Evolutionary conservation across 305 asterid genomes (phyloP).

Genomic region (Ilex paraguariensis): DNA sequence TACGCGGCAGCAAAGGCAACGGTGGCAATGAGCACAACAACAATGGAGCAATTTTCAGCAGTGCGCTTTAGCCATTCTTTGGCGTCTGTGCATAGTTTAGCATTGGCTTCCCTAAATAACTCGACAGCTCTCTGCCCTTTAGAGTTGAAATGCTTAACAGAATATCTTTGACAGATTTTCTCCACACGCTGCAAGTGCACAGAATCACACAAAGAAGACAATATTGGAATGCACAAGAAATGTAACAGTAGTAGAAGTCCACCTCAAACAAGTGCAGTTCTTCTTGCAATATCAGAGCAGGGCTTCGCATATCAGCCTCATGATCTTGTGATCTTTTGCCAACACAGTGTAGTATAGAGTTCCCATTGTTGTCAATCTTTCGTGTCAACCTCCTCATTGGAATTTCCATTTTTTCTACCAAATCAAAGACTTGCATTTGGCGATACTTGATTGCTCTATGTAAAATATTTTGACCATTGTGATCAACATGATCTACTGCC

Average conservation of each 20-base stretch:
- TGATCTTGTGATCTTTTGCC: conserved; percentile 1
- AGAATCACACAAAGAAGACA: too few relatives aligned
- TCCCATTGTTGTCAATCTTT: conserved; percentile 10
- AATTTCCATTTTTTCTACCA: conserved; percentile 6
- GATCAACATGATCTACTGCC: conserved; percentile 16
- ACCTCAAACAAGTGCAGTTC: conserved; percentile 15
- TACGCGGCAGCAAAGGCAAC: conserved; percentile 3
- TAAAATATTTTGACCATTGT: conserved; percentile 7
- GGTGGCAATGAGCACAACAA: conserved; percentile 6
- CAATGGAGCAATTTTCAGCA: neutral
- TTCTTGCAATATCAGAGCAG: conserved; percentile 11
- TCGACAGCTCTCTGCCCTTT: neutral
- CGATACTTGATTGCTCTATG: conserved; percentile 13
- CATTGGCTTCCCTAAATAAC: neutral
- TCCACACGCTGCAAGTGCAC: neutral
- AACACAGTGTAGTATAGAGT: conserved; percentile 15
- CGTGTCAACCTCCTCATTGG: conserved; percentile 12
- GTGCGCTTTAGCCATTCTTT: neutral
- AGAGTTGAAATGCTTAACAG: neutral
- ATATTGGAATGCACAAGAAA: neutral
- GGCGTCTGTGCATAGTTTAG: neutral
- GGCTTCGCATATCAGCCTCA: conserved; percentile 12
- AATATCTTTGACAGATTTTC: neutral
- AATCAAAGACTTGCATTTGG: conserved; percentile 4
- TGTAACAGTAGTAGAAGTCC: neutral